Base-by-base conservation (phyloP, 202 grass and related monocot species). In the Eragrostis tef region DNA sequence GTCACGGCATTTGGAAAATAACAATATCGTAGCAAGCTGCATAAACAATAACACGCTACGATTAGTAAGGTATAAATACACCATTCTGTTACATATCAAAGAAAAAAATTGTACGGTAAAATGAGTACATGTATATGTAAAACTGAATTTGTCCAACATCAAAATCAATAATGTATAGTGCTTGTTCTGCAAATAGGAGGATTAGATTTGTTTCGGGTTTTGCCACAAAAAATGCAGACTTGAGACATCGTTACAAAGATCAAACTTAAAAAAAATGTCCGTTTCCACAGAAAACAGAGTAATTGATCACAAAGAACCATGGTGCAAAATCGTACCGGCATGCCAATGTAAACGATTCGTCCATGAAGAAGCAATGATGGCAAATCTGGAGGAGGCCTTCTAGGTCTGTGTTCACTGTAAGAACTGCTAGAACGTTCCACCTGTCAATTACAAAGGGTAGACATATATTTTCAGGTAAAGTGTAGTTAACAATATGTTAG, bases 361-460 rank as follows among this genome's bases (percentile, higher is more conserved):
- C 86, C 88, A 85, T 86, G 78, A 62, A 98, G 88, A 85, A 98
- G 95, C 83, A 89, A 62, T 36, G 95, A 98, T 67, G 92, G 92
- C 63, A 89, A 60, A 93, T 95, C 92, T 57, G 92, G 90, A 21
- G 90, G 95, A 68, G 86, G 87, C 52, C 83, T 89, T 73, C 87
- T 87, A 65, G 92, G 89, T 58, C 87, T 89, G 79, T 94, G 92
- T 70, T 89, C 70, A 74, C 89, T 94, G 81, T 94, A 94, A 66
- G 92, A 94, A 79, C 79, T 90, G 74, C 85, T 88, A 60, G 89
- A 94, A 60, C 84, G 89, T 43, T 94, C 92, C 81, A 94, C 92
- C 92, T 94, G 73, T 80, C 57, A 78, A 84, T 57, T 24, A 60
- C 17, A 47, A 56, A 44, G 17, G 57, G 49, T 26, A 81, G 6